Conservation (phyloP, 2,329 filamentous ascomycete genomes). For the Fusarium compactum region DNA sequence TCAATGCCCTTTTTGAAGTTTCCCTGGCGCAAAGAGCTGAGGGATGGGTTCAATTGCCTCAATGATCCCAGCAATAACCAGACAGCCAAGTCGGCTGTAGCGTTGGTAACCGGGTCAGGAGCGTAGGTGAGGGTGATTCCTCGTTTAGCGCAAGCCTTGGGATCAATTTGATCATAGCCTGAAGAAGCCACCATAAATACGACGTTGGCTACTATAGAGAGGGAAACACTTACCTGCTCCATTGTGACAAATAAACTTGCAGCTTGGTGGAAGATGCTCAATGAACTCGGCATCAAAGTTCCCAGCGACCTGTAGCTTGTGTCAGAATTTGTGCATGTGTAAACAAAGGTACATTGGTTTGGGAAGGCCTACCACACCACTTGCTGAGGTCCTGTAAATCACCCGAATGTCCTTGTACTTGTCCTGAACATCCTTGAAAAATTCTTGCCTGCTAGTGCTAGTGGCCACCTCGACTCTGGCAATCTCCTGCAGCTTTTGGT, state of each 20-base stretch:
- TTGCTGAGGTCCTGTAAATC: conserved; percentile 45
- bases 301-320: conserved; percentile 22
- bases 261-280: conserved; percentile 15
- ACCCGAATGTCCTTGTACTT: conserved; percentile 37
- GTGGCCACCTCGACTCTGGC: conserved; percentile 36
- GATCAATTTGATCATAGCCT: conserved; percentile 79
- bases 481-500: conserved; percentile 23
- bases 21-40: conserved; percentile 68
- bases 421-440: conserved; percentile 34
- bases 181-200: not conserved
- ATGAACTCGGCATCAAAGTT: conserved; percentile 35
- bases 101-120: conserved; percentile 74
- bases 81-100: conserved; percentile 77
- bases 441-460: conserved; percentile 29
- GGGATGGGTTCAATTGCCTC: conserved; percentile 71
- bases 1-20: conserved; percentile 69
- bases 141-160: conserved; percentile 67
- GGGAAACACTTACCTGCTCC: conserved; percentile 22
- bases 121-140: conserved; percentile 74
- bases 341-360: no score
- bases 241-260: conserved; percentile 62
- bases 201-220: not conserved
- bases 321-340: not conserved
- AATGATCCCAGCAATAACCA: conserved; percentile 78
- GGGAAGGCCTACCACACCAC: conserved; percentile 22